Base-by-base conservation (phyloP, 176 grass and related monocot genomes). In the Hsuehochloa calcarea region DNA sequence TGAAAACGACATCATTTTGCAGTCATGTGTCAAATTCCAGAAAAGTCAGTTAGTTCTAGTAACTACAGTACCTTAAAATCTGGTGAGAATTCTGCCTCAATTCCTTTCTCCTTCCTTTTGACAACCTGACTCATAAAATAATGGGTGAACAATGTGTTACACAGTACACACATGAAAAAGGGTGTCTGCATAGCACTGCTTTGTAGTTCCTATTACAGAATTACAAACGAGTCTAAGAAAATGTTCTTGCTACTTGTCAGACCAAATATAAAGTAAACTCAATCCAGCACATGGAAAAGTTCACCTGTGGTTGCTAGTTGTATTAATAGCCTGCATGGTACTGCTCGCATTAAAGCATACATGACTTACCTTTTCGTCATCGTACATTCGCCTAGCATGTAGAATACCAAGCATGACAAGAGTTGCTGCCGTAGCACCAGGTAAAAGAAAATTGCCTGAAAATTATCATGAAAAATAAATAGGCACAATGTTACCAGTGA, bases 371-470 rank as follows among this genome's bases (percentile, higher is more conserved):
- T 97, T 90, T 35, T 91, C 92, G 75, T 92, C 92, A 68, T 92
- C 88, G 47, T 97, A 97, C 80, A 97, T 89, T 7, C 88, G 92
- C 25, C 90, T 83, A 8, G 92, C 94, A 65, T 97, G 94, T n/a
- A 94, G 84, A 75, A 90, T 76, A n/a, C 86, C 92, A 29, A 97
- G 86, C 94, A 97, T 97, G 63, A 94, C 77, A 80, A 94, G 84
- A 35, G 89, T 92, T 46, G 94, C 94, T 29, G 90, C 87, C 68
- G 94, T 84, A 14, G 94, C 94, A 82, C 94, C 90, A 29, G 94
- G 90, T 40, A 94, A 83, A 81, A 97, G 80, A 80, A 85, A 90
- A 15, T 88, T 92, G 23, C 90, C 94, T 97, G 78, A 12, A 67
- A 81, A 35, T 69, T 17, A 37, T 5, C 34, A 12, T 46, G 1